Conservation (phyloP, 164 flowering plant genomes). For the Aristolochia contorta region DNA sequence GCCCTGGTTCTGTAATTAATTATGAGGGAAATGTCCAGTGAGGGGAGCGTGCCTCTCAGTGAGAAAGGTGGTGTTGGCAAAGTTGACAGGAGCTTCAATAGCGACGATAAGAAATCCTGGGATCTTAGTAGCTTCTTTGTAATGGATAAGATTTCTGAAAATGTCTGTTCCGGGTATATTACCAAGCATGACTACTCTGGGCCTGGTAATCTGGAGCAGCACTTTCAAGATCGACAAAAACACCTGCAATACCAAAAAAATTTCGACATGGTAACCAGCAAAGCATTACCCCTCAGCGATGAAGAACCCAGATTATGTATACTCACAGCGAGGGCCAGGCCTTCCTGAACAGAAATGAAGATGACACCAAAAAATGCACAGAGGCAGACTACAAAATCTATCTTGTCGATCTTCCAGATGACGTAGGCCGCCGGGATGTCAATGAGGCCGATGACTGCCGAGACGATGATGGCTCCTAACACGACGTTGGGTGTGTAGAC, state of each 20-base stretch:
- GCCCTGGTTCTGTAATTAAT: neutral
- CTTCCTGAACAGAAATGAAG: slow-evolving; percentile 69
- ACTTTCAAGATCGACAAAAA: slow-evolving; percentile 76
- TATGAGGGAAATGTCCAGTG: neutral
- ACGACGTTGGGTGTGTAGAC: slow-evolving; percentile 83
- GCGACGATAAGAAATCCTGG: slow-evolving; percentile 70
- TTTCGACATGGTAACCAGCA: neutral
- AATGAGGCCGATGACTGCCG: slow-evolving; percentile 80
- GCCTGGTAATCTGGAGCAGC: slow-evolving; percentile 73
- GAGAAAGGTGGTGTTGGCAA: slow-evolving; percentile 72
- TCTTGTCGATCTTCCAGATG: slow-evolving; percentile 79
- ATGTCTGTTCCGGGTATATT: slow-evolving; percentile 68
- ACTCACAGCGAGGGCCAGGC: slow-evolving; percentile 78
- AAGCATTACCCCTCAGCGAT: neutral
- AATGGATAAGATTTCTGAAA: slow-evolving; percentile 54
- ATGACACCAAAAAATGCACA: slow-evolving; percentile 78
- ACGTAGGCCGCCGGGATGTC: slow-evolving; percentile 62
- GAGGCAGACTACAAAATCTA: slow-evolving; percentile 62
- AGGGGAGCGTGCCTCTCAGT: slow-evolving; percentile 55
- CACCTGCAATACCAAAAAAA: slow-evolving; percentile 30
- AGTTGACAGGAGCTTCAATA: slow-evolving; percentile 79
- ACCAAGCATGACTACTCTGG: slow-evolving; percentile 60
- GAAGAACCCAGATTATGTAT: neutral
- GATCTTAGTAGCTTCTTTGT: slow-evolving; percentile 53
- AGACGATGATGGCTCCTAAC: slow-evolving; percentile 74